Evolutionary conservation across 2,329 filamentous ascomycete genomes (phyloP).

Genomic region (Fusarium poae): DNA sequence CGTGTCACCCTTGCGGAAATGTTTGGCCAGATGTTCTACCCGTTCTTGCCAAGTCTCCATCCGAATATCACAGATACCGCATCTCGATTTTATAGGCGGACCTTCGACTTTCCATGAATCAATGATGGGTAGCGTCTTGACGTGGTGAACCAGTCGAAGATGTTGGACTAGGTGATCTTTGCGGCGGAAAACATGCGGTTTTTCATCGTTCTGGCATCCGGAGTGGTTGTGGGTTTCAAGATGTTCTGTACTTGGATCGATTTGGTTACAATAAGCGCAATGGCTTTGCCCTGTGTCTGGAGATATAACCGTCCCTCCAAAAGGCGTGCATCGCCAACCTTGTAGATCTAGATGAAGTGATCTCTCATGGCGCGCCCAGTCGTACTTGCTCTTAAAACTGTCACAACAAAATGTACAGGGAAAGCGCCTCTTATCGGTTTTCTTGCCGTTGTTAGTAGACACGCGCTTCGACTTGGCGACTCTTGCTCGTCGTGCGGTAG

Average conservation of each 20-base stretch:
- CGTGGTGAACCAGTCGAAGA: constrained; percentile 48
- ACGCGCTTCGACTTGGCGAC: constrained; percentile 23
- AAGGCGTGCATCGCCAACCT: constrained; percentile 42
- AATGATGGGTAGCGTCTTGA: constrained; percentile 58
- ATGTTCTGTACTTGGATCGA: constrained; percentile 41
- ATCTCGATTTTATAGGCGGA: constrained; percentile 45
- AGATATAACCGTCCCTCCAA: constrained; percentile 36
- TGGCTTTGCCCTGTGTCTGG: constrained; percentile 40
- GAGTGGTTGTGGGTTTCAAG: constrained; percentile 46
- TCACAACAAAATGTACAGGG: constrained; percentile 46
- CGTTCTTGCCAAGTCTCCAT: constrained; percentile 49
- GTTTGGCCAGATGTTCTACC: constrained; percentile 47
- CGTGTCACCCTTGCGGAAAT: constrained; percentile 48
- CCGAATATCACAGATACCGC: constrained; percentile 48
- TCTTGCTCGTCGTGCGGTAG: constrained; percentile 12
- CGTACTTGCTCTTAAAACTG: constrained; percentile 46
- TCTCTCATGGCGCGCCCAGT: constrained; percentile 44
- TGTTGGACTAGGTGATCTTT: constrained; percentile 53
- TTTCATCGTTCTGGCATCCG: constrained; percentile 16
- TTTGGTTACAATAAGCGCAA: constrained; percentile 46
- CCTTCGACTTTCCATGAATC: constrained; percentile 49
- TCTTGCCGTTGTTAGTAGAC: constrained; percentile 7
- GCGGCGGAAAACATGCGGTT: constrained; percentile 43
- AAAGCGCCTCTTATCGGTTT: constrained; percentile 17
- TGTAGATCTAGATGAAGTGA: constrained; percentile 42